phyloP scores from a whole-genome alignment of 345 rosid species.

The Arabis hirsuta region DNA sequence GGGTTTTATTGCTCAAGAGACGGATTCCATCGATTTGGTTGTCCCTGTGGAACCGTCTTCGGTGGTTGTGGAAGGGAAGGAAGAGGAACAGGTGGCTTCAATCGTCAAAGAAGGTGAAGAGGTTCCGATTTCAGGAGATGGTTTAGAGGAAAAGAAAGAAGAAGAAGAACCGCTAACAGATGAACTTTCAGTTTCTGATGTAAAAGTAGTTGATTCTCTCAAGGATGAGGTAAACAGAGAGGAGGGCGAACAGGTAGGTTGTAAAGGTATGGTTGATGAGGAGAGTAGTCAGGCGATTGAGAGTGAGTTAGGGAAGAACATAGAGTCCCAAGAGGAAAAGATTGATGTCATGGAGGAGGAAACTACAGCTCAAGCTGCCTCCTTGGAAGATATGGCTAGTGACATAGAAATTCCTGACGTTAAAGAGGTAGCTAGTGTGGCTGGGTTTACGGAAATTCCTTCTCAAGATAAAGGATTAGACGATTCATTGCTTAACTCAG shows the following conservation, averaged over 20 bases:
- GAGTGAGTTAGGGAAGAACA: conserved; percentile 16
- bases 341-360: conserved; percentile 36
- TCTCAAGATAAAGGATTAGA: conserved; percentile 28
- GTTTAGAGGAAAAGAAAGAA: conserved; percentile 26
- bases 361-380: conserved; percentile 24
- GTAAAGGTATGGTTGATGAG: conserved; percentile 22
- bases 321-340: conserved; percentile 23
- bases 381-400: conserved; percentile 38
- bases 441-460: conserved; percentile 34
- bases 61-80: conserved; percentile 30
- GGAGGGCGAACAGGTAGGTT: background rate
- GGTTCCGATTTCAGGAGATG: conserved; percentile 24
- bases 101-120: conserved; percentile 24
- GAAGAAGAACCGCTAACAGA: conserved; percentile 28
- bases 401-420: conserved; percentile 39
- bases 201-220: conserved; percentile 13
- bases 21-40: conserved; percentile 19
- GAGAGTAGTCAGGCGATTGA: conserved; percentile 28
- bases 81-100: conserved; percentile 31
- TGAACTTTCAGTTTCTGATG: conserved; percentile 18
- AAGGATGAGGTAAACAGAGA: conserved; percentile 28
- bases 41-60: conserved; percentile 9
- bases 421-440: conserved; percentile 37
- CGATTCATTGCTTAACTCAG: conserved; percentile 22
- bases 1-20: conserved; percentile 24